Percentiles rank a stretch among this genome's conserved stretches.
Conservation (phyloP, 768 basidiomycete species). For the Boletus tylopilopsis region DNA sequence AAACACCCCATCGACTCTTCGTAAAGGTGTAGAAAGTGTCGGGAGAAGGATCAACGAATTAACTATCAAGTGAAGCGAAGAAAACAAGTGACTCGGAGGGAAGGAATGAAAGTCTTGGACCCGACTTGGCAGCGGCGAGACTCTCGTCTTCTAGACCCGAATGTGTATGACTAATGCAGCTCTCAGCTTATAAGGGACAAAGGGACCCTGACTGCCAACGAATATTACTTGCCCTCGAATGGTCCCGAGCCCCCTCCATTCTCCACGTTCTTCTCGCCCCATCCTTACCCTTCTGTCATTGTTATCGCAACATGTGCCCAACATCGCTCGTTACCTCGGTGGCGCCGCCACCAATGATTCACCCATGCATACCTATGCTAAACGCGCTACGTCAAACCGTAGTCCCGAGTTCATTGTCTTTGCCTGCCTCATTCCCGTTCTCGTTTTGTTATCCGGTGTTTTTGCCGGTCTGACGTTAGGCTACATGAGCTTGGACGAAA, state of each 20-base stretch:
- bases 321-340: slow-evolving; percentile 29
- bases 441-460: slow-evolving; percentile 77
- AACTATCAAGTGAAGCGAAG: too few species aligned
- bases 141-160: too few species aligned
- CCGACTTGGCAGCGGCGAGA: too few species aligned
- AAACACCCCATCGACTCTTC: too few species aligned
- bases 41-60: too few species aligned
- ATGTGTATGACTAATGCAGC: background rate
- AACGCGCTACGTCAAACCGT: slow-evolving; percentile 25
- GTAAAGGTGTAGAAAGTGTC: too few species aligned
- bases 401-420: slow-evolving; percentile 37
- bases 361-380: slow-evolving; percentile 26
- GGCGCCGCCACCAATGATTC: slow-evolving; percentile 5
- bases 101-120: too few species aligned
- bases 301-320: slow-evolving; percentile 42
- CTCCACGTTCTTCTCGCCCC: slow-evolving; percentile 40
- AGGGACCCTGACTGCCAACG: background rate
- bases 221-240: slow-evolving; percentile 29
- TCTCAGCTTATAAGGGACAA: background rate
- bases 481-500: slow-evolving; percentile 91
- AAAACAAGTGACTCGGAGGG: too few species aligned
- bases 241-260: slow-evolving; percentile 34
- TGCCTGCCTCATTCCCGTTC: slow-evolving; percentile 70
- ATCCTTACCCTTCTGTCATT: slow-evolving; percentile 43
- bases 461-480: slow-evolving; percentile 92